phyloP scores from a whole-genome alignment of 2,329 filamentous ascomycete genomes.

The Cladobotryum mycophilum region DNA sequence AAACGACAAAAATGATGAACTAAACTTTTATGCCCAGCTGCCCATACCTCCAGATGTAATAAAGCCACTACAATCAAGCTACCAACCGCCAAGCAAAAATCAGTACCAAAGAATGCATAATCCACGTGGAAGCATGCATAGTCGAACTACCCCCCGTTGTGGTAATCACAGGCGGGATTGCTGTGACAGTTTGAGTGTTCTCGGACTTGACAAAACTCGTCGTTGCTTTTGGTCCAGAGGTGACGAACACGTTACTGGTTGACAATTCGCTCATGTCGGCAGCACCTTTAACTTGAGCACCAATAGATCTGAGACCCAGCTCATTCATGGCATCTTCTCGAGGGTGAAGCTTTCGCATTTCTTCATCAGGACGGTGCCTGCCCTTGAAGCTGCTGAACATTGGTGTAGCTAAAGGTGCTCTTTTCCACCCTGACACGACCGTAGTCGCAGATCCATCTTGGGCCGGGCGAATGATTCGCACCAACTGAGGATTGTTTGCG shows the following conservation, averaged over 20 bases:
- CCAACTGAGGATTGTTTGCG: conserved; percentile 10
- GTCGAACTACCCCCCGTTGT: neutral
- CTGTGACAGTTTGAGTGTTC: neutral
- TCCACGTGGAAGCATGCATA: neutral
- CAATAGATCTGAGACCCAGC: neutral
- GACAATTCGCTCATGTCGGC: neutral
- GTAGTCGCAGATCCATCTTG: conserved; percentile 17
- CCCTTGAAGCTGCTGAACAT: neutral
- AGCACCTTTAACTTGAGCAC: neutral
- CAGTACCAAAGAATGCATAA: neutral
- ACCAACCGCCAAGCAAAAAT: neutral
- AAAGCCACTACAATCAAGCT: neutral
- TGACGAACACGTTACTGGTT: neutral
- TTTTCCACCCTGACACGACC: conserved; percentile 13
- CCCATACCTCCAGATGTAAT: neutral
- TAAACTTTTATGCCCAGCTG: neutral
- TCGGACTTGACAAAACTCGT: neutral
- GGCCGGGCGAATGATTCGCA: conserved; percentile 21
- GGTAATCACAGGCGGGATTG: neutral
- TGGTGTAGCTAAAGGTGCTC: conserved; percentile 10
- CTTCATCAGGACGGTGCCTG: neutral
- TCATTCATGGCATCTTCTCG: neutral
- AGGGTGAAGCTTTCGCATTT: no score
- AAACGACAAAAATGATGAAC: conserved; percentile 14
- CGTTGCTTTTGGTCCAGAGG: neutral